Evolutionary conservation across 2,329 filamentous ascomycete species (phyloP).

Genomic region (Cadophora sp.): DNA sequence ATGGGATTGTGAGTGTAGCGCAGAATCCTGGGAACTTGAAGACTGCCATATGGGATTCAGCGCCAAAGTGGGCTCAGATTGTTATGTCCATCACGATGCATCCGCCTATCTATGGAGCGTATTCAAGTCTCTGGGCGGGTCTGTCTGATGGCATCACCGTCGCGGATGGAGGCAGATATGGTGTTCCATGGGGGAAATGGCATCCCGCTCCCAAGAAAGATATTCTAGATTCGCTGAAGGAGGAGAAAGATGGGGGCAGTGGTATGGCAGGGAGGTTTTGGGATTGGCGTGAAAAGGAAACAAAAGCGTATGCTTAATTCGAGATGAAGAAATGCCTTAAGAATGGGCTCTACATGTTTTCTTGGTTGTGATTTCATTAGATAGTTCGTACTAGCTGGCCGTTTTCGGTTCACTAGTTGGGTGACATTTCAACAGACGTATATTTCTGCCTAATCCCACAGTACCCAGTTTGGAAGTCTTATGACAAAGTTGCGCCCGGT

Average conservation of each 20-base stretch:
- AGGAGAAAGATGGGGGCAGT: conserved; percentile 22
- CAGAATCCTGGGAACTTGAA: conserved; percentile 22
- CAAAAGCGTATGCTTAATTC: not conserved
- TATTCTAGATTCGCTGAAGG: conserved; percentile 20
- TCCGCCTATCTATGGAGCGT: conserved; percentile 26
- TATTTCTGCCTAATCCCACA: too few relatives aligned
- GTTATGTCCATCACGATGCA: conserved; percentile 24
- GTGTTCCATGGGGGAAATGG: conserved; percentile 26
- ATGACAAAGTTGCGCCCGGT: too few relatives aligned
- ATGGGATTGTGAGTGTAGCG: conserved; percentile 3
- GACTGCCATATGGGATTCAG: conserved; percentile 21
- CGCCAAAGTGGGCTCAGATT: conserved; percentile 7
- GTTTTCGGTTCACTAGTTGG: too few relatives aligned
- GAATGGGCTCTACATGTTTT: too few relatives aligned
- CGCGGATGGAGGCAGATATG: conserved; percentile 17
- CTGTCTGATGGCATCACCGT: conserved; percentile 5
- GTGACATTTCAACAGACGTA: too few relatives aligned
- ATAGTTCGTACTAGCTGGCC: too few relatives aligned
- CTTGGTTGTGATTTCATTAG: too few relatives aligned
- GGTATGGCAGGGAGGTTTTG: conserved; percentile 16
- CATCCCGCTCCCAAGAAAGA: conserved; percentile 19
- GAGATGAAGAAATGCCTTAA: too few relatives aligned
- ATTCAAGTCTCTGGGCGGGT: conserved; percentile 24
- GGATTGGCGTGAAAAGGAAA: conserved; percentile 24
- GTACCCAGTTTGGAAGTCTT: too few relatives aligned